Evolutionary conservation across 2,329 filamentous ascomycete species (phyloP).

Genomic region (Xylaria sp.): DNA sequence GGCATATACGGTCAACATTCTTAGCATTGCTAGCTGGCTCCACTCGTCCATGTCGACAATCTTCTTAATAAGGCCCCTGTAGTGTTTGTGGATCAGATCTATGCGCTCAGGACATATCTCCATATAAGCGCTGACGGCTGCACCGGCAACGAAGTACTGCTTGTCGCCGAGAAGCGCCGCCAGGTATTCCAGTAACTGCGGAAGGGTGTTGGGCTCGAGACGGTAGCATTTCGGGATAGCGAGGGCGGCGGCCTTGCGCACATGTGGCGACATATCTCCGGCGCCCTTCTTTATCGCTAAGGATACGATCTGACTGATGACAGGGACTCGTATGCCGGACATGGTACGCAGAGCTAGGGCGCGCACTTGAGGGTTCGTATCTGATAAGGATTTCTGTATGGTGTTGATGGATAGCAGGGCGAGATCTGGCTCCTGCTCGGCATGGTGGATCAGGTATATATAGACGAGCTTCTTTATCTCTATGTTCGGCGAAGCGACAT

Average conservation of each 20-base stretch:
- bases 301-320: conserved; percentile 97
- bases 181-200: conserved; percentile 86
- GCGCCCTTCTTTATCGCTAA: conserved; percentile 94
- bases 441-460: conserved; percentile 96
- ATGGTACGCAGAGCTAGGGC: conserved; percentile 95
- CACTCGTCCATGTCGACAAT: conserved; percentile 99
- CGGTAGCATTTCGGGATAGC: conserved; percentile 96
- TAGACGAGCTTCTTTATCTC: conserved; percentile 99
- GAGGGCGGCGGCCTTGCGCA: conserved; percentile 90
- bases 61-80: conserved; percentile 85
- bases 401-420: conserved; percentile 97
- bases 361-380: conserved; percentile 88
- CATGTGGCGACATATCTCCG: conserved; percentile 93
- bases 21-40: conserved; percentile 87
- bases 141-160: conserved; percentile 96
- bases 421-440: conserved; percentile 94
- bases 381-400: conserved; percentile 96
- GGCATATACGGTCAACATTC: conserved; percentile 84
- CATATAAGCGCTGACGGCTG: conserved; percentile 88
- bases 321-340: conserved; percentile 95
- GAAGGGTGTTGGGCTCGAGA: conserved; percentile 85
- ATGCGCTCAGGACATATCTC: conserved; percentile 89
- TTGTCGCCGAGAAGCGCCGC: conserved; percentile 83
- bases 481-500: conserved; percentile 91
- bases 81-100: conserved; percentile 91